These are phyloP conservation scores for Geotrichum siamense DNA, from an alignment of 1,139 yeast genomes.

Conservation along the genomic window DNA sequence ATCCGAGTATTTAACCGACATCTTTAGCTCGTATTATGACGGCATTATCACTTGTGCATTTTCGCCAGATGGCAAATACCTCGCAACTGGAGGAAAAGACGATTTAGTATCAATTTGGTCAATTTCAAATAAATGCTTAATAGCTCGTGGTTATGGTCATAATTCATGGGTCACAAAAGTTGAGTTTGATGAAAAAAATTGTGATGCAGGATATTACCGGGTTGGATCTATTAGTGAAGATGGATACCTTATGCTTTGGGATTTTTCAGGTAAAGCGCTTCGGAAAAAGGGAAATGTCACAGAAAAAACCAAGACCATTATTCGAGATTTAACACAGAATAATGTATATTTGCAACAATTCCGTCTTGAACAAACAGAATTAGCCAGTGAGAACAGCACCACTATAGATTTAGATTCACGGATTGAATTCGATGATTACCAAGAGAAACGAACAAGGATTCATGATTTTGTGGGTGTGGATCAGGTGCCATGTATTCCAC, in stretches of 20 bases:
- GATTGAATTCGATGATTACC: conserved; percentile 3
- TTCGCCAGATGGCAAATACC: conserved; percentile 59
- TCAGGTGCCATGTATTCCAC: conserved; percentile 16
- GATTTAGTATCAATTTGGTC: conserved; percentile 37
- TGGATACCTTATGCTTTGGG: conserved; percentile 64
- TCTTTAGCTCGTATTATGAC: conserved; percentile 61
- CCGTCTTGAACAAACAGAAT: conserved; percentile 5
- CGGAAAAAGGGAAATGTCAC: conserved; percentile 25
- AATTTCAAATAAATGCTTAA: conserved; percentile 24
- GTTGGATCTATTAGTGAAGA: conserved; percentile 66
- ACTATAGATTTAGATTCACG: conserved; percentile 9
- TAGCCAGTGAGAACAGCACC: conserved; percentile 8
- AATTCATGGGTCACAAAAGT: conserved; percentile 55
- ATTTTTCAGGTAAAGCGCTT: conserved; percentile 54
- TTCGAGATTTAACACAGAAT: conserved; percentile 7
- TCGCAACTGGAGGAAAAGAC: conserved; percentile 47
- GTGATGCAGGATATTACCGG: conserved; percentile 41
- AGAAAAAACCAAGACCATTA: background rate
- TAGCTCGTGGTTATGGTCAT: conserved; percentile 54
- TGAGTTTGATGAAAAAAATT: conserved; percentile 38
- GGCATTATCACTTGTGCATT: conserved; percentile 53
- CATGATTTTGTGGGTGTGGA: conserved; percentile 13
- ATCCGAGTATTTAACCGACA: conserved; percentile 46
- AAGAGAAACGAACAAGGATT: conserved; percentile 6
- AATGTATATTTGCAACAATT: conserved; percentile 10